A percentile compares a stretch with the other conserved stretches of the same genome.
Conservation (phyloP, 228 moss, liverwort and hornwort genomes). For the Sphagnum fallax region DNA sequence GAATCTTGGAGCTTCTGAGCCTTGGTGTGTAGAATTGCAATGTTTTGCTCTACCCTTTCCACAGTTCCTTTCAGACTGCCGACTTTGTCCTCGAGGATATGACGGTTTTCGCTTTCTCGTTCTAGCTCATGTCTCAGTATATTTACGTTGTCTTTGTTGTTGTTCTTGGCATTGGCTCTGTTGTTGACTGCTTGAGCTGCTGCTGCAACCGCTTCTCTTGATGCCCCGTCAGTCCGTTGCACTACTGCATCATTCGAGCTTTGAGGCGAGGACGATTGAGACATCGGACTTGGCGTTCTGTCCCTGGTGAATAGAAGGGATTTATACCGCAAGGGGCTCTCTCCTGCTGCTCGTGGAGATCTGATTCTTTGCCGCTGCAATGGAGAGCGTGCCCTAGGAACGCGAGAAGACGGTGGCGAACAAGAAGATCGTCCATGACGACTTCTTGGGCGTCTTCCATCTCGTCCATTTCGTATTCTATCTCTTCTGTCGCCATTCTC, state of each 20-base stretch:
- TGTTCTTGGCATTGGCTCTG: slow-evolving; percentile 14
- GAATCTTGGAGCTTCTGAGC: slow-evolving; percentile 49
- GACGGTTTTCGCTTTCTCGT: slow-evolving; percentile 24
- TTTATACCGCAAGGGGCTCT: slow-evolving; percentile 59
- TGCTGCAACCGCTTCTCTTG: neutral
- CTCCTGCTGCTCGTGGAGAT: slow-evolving; percentile 32
- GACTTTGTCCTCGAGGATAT: slow-evolving; percentile 42
- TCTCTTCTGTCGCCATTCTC: slow-evolving; percentile 31
- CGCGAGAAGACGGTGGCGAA: slow-evolving; percentile 58
- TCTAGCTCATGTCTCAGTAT: slow-evolving; percentile 36
- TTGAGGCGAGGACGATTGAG: slow-evolving; percentile 65
- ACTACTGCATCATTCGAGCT: slow-evolving; percentile 47
- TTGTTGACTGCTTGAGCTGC: neutral
- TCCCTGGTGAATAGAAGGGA: slow-evolving; percentile 34
- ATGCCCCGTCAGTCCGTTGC: slow-evolving; percentile 33
- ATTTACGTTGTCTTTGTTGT: slow-evolving; percentile 27
- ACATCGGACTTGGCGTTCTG: slow-evolving; percentile 53
- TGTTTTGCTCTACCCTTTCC: slow-evolving; percentile 48
- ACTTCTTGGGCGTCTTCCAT: neutral
- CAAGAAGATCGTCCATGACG: too few species aligned
- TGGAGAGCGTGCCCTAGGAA: slow-evolving; percentile 46
- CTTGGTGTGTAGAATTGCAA: slow-evolving; percentile 34
- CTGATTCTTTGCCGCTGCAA: slow-evolving; percentile 42
- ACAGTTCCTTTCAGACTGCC: slow-evolving; percentile 39
- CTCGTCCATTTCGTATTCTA: slow-evolving; percentile 5